Evolutionary conservation across 75 land plant species (phyloP).

Genomic region (Cryptomeria japonica): DNA sequence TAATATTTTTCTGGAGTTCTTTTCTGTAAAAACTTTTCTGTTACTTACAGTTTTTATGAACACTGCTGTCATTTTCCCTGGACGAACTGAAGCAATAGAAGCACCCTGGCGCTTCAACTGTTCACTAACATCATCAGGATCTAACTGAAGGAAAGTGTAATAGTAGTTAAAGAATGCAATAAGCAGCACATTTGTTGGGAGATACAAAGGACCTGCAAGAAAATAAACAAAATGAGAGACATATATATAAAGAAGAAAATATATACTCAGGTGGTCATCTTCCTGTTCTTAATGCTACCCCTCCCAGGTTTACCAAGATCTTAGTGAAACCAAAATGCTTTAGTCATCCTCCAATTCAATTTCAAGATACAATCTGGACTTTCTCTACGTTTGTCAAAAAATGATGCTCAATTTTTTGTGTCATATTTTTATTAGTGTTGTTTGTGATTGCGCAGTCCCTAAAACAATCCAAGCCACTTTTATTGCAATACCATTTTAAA

Average conservation of each 20-base stretch:
- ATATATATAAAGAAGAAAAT: not conserved
- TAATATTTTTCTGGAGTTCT: not conserved
- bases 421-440: not conserved
- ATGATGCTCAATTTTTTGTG: not conserved
- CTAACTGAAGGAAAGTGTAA: constrained; percentile 97
- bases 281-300: not conserved
- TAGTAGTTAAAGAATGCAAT: constrained; percentile 99
- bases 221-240: not conserved
- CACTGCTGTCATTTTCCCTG: constrained; percentile 92
- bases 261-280: not conserved
- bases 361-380: not conserved
- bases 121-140: constrained; percentile 99
- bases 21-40: not conserved
- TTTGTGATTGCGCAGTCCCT: not conserved
- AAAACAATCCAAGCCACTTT: not conserved
- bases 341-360: not conserved
- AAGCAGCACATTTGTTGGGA: constrained; percentile 93
- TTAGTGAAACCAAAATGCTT: not conserved
- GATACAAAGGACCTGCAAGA: constrained; percentile 74
- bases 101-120: constrained; percentile 99
- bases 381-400: not conserved
- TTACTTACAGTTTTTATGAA: constrained; percentile 77
- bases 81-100: constrained; percentile 94
- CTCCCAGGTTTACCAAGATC: not conserved
- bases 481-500: not conserved